A percentile compares a stretch with the other conserved stretches of the same genome.
Conservation (phyloP, 345 rosid species). For the Murraya paniculata region DNA sequence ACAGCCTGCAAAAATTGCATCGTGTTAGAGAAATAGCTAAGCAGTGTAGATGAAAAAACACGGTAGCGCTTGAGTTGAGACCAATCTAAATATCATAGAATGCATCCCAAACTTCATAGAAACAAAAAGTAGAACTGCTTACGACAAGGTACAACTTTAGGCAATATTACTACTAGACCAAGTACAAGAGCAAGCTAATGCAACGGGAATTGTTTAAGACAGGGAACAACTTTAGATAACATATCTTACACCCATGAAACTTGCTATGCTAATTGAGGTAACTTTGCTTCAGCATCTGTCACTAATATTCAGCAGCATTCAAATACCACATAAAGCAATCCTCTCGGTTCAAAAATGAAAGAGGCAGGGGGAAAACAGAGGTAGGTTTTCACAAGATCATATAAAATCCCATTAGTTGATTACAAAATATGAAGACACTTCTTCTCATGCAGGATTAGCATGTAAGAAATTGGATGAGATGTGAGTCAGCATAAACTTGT, state of each 20-base stretch:
- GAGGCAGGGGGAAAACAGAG: not conserved
- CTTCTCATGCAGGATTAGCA: not conserved
- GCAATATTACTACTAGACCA: not conserved
- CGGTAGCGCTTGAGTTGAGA: not conserved
- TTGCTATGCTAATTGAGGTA: not conserved
- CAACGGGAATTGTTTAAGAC: not conserved
- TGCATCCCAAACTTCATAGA: not conserved
- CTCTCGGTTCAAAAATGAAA: not conserved
- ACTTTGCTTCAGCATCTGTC: not conserved
- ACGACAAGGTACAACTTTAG: not conserved
- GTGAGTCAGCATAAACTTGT: not conserved
- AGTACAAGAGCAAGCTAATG: not conserved
- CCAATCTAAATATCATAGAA: not conserved
- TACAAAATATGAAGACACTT: not conserved
- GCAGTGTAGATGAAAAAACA: not conserved
- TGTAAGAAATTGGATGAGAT: not conserved
- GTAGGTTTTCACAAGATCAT: not conserved
- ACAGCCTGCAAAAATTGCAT: slow-evolving; percentile 53
- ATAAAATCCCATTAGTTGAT: not conserved
- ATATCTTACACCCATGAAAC: not conserved
- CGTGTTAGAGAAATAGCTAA: not conserved
- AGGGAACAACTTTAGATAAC: not conserved
- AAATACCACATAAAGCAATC: not conserved
- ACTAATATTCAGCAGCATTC: not conserved
- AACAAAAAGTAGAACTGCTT: too few relatives aligned